These are phyloP conservation scores for Pueraria montana DNA, from an alignment of 306 rosid species.

Conservation along the genomic window DNA sequence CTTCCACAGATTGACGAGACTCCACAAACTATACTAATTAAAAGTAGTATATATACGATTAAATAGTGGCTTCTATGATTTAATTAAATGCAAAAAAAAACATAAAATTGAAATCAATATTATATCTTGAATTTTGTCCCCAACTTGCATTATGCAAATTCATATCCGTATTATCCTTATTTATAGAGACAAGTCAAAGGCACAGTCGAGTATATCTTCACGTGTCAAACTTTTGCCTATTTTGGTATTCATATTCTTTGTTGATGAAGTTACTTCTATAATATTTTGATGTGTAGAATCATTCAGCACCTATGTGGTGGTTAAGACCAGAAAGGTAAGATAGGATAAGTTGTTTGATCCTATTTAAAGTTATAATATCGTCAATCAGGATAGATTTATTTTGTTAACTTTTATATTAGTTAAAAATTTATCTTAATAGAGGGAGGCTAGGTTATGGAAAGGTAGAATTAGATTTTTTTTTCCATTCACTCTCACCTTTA, in stretches of 20 bases:
- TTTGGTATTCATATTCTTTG: background rate
- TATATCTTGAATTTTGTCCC: background rate
- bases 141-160: constrained; percentile 23
- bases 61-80: background rate
- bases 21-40: constrained; percentile 29
- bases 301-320: background rate
- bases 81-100: background rate
- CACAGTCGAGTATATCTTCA: background rate
- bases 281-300: background rate
- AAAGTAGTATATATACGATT: constrained; percentile 10
- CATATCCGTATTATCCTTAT: background rate
- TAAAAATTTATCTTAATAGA: background rate
- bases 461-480: background rate
- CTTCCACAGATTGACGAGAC: constrained; percentile 46
- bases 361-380: background rate
- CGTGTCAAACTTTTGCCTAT: background rate
- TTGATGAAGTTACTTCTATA: background rate
- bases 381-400: background rate
- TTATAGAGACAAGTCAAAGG: background rate
- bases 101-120: background rate
- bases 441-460: background rate
- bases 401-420: background rate
- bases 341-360: background rate
- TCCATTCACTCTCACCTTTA: background rate
- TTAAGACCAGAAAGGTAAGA: too few relatives aligned